Evolutionary conservation across 352 stramenopile genomes (phyloP), one percentile per base, ranked within the genome.

Genomic region (Aphanomyces euteiches): DNA sequence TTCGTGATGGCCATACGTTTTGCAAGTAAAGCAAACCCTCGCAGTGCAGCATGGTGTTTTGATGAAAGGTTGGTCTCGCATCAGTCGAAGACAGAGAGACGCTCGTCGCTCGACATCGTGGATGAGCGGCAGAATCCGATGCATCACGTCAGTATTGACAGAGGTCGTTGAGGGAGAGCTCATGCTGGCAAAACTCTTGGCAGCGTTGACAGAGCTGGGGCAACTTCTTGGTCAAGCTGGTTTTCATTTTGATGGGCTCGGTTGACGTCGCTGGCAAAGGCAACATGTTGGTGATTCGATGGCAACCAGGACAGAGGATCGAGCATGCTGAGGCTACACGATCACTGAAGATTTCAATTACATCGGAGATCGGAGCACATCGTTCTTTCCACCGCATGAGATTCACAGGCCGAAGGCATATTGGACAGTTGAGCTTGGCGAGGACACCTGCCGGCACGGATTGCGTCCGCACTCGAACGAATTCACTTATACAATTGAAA

Each of bases 21-120:
- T 67, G 47, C 59, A 67, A 36, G 8, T n/a, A 67, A 67, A 67
- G 6, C 59, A 67, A 6, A 67, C 1, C 1, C 37, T 12, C 7
- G n/a, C 15, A 36, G 48, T 17, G 47, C 59, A 67, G 59, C 59
- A 67, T 28, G 59, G n/a, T 6, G 59, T 67, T n/a, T 12, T 6
- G 8, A 13, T 56, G n/a, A 56, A 56, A 21, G 59, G 59, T 10
- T 53, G 17, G 7, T 7, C 5, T 37, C 43, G 40, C 19, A 1
- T 19, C 7, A 5, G 28, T 28, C 28, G 7, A 10, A 67, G 47
- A 36, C 56, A 67, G 13, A 67, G 47, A 6, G 19, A 13, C 8
- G 59, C 47, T 7, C 59, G 40, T 6, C 59, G 59, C 47, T 67
- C 15, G 15, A 15, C 15, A 40, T 54, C 59, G 43, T 53, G 17